These are phyloP conservation scores for Lachnum nothofagi DNA, from an alignment of 2,329 filamentous ascomycete genomes.

Conservation along the genomic window DNA sequence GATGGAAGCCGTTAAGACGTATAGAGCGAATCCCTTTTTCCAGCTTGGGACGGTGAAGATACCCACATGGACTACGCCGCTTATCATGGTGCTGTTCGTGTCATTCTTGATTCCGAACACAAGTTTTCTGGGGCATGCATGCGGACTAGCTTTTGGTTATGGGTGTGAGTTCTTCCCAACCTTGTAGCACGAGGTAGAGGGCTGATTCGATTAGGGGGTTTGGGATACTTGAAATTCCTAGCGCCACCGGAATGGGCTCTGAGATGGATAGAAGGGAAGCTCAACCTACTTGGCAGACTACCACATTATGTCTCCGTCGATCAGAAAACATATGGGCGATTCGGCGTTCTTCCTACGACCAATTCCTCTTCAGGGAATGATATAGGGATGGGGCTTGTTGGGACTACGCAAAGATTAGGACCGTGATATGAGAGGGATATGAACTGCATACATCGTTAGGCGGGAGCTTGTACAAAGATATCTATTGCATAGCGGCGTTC, in stretches of 20 bases:
- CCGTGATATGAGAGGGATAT: constrained; percentile 43
- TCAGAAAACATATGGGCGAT: constrained; percentile 91
- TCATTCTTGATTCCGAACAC: constrained; percentile 74
- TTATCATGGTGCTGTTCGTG: constrained; percentile 70
- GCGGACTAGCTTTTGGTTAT: constrained; percentile 79
- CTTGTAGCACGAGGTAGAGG: neutral
- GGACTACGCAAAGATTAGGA: constrained; percentile 62
- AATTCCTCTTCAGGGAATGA: constrained; percentile 31
- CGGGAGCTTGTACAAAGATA: constrained; percentile 19
- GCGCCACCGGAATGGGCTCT: constrained; percentile 84
- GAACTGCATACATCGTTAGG: constrained; percentile 8
- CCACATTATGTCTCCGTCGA: constrained; percentile 93
- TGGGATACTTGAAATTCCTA: constrained; percentile 84
- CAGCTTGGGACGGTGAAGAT: constrained; percentile 60
- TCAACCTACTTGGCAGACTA: constrained; percentile 76
- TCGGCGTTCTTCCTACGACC: constrained; percentile 73
- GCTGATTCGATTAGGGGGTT: constrained; percentile 54
- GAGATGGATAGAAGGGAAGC: constrained; percentile 80
- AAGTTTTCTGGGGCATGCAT: constrained; percentile 81
- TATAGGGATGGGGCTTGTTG: constrained; percentile 56
- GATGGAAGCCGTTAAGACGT: constrained; percentile 80
- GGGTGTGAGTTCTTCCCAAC: constrained; percentile 55
- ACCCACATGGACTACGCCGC: constrained; percentile 85
- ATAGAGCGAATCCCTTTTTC: constrained; percentile 74
- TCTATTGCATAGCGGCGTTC: constrained; percentile 27